Evolutionary conservation across 2,329 filamentous ascomycete species (phyloP), one percentile per base, ranked within the genome.

Genomic region (Fusarium verrucosum): DNA sequence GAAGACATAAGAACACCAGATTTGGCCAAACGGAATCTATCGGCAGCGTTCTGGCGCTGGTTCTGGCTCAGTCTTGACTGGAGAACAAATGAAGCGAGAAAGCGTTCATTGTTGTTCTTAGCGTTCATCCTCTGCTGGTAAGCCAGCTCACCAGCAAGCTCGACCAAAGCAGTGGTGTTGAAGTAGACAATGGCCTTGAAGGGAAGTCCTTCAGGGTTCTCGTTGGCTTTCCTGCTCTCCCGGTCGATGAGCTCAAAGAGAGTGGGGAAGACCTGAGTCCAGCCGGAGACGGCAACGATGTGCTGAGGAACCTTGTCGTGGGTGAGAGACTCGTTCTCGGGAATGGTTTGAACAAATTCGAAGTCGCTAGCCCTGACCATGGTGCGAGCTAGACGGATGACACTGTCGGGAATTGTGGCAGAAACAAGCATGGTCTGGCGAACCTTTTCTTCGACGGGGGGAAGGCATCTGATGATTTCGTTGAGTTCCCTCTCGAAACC

Each of bases 171-270:
- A 1, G 91, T 96, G 20, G 90, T 92, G 71, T 91, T 91, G 75
- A 94, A 90, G 80, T 97, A 99, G 37, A 97, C 81, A 59, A 99
- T 96, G n/a, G 92, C 92, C 83, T 99, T 99, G 85, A 98, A 97
- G 0, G 92, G 91, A 16, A 76, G 76, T 5, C 62, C 70, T 5
- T 76, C 75, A 3, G 70, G 76, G 62, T 82, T 78, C 62, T 76
- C 72, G 3, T 65, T 70, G 19, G 79, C 74, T 22, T 80, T 78
- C 26, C 81, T 69, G n/a, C 83, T 76, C 69, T 90, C 87, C 32
- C 85, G 83, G 51, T 88, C 80, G 42, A 89, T 80, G 47, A 97
- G 83, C 77, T 98, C 94, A 50, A 95, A 83, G 19, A 98, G 75
- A 4, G 89, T 79, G 16, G 95, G 92, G 60, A 92, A 82, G 37